Conservation (phyloP, 2,329 filamentous ascomycete genomes). For the Macroventuria anomochaeta region DNA sequence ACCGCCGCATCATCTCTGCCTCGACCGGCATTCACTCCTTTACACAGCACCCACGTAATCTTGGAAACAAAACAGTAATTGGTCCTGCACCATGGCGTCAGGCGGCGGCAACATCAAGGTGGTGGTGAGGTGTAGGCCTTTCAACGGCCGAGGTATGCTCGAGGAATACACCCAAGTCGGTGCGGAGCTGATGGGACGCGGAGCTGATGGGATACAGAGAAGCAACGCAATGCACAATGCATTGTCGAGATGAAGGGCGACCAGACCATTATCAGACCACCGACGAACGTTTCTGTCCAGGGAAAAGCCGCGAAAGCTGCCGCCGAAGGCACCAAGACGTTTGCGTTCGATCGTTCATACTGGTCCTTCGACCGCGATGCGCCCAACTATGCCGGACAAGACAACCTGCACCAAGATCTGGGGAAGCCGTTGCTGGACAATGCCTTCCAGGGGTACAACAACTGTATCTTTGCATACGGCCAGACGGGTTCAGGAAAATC, state of each 20-base stretch:
- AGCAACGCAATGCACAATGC: conserved; percentile 90
- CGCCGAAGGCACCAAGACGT: conserved; percentile 75
- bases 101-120: conserved; percentile 99
- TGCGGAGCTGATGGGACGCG: conserved; percentile 20
- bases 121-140: conserved; percentile 93
- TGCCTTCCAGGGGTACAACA: conserved; percentile 98
- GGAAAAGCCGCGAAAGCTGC: conserved; percentile 71
- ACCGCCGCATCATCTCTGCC: conserved; percentile 22
- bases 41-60: conserved; percentile 12
- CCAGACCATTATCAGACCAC: conserved; percentile 85
- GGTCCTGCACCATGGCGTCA: conserved; percentile 62
- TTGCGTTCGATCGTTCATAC: conserved; percentile 96
- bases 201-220: conserved; percentile 65
- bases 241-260: conserved; percentile 95
- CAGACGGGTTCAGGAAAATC: conserved; percentile 99
- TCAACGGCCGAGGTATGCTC: conserved; percentile 84
- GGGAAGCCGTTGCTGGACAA: conserved; percentile 93
- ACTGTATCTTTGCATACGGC: conserved; percentile 98
- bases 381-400: conserved; percentile 85
- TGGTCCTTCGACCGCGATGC: conserved; percentile 93
- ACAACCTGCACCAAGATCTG: conserved; percentile 85
- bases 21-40: conserved; percentile 23
- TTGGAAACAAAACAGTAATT: conserved; percentile 8
- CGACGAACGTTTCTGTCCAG: conserved; percentile 63
- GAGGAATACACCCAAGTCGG: too few species aligned